phyloP scores from a whole-genome alignment of 1,139 yeast genomes.

The Debaryomyces coudertii region DNA sequence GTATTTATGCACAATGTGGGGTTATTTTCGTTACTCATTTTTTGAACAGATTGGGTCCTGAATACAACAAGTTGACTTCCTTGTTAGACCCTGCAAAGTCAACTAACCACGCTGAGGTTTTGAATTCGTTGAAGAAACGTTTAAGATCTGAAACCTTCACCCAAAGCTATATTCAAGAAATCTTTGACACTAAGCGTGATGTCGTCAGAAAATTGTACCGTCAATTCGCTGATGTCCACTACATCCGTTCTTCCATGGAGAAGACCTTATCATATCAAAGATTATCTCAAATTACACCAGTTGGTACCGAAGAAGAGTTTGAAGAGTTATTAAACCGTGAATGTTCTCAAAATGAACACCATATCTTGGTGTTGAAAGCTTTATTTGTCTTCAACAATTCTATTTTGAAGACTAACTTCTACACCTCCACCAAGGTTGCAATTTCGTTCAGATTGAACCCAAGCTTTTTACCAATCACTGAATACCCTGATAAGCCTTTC shows the following conservation, averaged over 20 bases:
- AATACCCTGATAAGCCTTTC: conserved; percentile 89
- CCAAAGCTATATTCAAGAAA: conserved; percentile 78
- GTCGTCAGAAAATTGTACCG: conserved; percentile 84
- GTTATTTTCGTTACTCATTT: conserved; percentile 92
- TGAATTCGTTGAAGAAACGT: conserved; percentile 82
- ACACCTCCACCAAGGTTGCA: conserved; percentile 93
- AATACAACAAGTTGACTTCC: conserved; percentile 69
- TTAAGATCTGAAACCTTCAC: conserved; percentile 93
- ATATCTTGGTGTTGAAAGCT: conserved; percentile 79
- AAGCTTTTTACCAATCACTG: conserved; percentile 75
- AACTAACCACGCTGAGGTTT: conserved; percentile 70
- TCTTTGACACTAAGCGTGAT: conserved; percentile 69
- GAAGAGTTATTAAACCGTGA: conserved; percentile 66
- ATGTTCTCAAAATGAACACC: conserved; percentile 81
- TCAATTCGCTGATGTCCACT: conserved; percentile 90
- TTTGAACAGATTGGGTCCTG: conserved; percentile 91
- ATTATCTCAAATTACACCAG: conserved; percentile 73
- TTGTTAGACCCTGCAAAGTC: conserved; percentile 65
- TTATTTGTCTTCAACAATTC: conserved; percentile 83
- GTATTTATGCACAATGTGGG: conserved; percentile 92
- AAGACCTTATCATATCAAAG: conserved; percentile 91
- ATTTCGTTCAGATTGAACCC: conserved; percentile 91
- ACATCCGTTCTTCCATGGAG: conserved; percentile 70
- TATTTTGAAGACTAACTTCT: conserved; percentile 90
- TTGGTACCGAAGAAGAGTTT: conserved; percentile 76